A percentile compares a stretch with the other conserved stretches of the same genome.
phyloP scores from a whole-genome alignment of 148 eudicot species.

The Rhododendron simsii region DNA sequence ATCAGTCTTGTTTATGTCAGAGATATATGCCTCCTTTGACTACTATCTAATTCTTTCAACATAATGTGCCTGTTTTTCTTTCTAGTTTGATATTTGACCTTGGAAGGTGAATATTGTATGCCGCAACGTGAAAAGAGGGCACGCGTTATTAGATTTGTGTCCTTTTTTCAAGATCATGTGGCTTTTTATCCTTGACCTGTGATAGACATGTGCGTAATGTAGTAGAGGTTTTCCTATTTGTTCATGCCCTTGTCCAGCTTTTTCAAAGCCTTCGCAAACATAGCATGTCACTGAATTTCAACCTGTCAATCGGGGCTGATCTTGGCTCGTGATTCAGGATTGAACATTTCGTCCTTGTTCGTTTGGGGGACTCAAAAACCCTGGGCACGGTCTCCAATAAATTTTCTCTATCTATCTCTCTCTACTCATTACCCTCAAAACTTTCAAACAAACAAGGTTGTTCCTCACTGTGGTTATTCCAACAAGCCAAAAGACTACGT shows the following conservation, averaged over 20 bases:
- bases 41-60: neutral
- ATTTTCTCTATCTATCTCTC: no score
- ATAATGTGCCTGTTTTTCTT: neutral
- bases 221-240: neutral
- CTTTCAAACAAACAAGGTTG: no score
- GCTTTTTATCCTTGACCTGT: neutral
- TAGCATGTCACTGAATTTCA: neutral
- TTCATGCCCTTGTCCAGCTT: neutral
- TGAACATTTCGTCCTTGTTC: neutral
- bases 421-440: no score
- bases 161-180: neutral
- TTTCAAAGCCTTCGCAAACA: neutral
- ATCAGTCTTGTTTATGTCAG: neutral
- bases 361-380: no score
- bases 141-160: neutral
- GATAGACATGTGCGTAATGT: neutral
- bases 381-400: no score
- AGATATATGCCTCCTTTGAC: neutral
- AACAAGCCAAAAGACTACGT: neutral
- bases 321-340: neutral
- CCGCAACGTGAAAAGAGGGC: neutral
- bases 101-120: neutral
- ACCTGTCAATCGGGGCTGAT: neutral
- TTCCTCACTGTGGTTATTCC: neutral
- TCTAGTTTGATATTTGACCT: neutral